A percentile compares a stretch with the other conserved stretches of the same genome.
These are phyloP conservation scores for Alternaria rosae DNA, from an alignment of 2,329 filamentous ascomycete genomes.

Conservation along the genomic window DNA sequence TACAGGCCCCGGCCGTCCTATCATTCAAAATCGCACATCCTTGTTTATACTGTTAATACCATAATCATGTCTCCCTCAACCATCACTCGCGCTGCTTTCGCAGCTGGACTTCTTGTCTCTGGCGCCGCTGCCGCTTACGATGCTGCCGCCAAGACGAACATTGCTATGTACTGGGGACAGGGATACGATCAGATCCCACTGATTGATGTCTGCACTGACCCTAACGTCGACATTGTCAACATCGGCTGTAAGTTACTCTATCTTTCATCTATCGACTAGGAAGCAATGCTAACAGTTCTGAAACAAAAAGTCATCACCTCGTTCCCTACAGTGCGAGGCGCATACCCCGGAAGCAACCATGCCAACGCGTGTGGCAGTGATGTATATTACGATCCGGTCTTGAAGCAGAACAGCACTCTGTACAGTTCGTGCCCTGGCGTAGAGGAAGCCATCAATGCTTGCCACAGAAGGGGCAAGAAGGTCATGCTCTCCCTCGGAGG, in stretches of 20 bases:
- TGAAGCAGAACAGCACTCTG: not conserved
- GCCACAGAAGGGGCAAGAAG: conserved; percentile 46
- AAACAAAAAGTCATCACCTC: conserved; percentile 54
- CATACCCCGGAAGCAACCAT: conserved; percentile 63
- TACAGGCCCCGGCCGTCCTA: conserved; percentile 51
- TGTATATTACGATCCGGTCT: conserved; percentile 43
- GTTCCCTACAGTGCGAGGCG: conserved; percentile 59
- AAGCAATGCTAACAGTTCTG: not conserved
- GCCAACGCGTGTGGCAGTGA: conserved; percentile 58
- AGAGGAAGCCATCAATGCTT: conserved; percentile 38
- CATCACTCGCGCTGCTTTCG: conserved; percentile 41
- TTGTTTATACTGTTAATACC: conserved; percentile 31
- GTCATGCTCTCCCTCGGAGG: conserved; percentile 59
- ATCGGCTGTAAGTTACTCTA: conserved; percentile 51
- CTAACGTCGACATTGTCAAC: conserved; percentile 63
- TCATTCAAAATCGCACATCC: conserved; percentile 40
- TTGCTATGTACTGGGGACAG: conserved; percentile 66
- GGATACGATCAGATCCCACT: conserved; percentile 59
- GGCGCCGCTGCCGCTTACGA: conserved; percentile 52
- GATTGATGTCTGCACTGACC: conserved; percentile 60
- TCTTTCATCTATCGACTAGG: not conserved
- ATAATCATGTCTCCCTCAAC: conserved; percentile 49
- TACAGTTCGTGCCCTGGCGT: conserved; percentile 41
- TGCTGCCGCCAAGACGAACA: conserved; percentile 54
- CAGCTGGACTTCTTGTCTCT: conserved; percentile 47